Evolutionary conservation across 495 filamentous ascomycete genomes (phyloP), one percentile per base, ranked within the genome.

Genomic region (Podospora fimiseda): DNA sequence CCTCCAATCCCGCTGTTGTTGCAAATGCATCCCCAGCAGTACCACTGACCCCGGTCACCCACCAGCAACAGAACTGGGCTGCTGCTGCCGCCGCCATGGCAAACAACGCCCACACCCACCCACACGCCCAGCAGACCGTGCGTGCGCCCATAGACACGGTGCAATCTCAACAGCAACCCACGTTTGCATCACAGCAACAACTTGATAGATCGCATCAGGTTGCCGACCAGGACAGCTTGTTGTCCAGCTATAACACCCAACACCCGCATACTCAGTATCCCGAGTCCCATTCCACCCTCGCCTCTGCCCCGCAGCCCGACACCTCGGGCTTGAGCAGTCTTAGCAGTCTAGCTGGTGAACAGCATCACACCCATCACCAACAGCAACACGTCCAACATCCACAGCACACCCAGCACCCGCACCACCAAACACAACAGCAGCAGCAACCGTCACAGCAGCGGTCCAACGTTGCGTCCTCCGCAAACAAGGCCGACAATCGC

Each of bases 131-230:
- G 11, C 27, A 61, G 59, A 39, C 65, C 61, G 63, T 67, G 64
- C 66, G 63, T 44, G 57, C 48, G 27, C 55, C 46, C 48, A 50
- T 53, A 51, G 66, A 68, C 65, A 68, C 63, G 36, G 65, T 68
- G 57, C 50, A 42, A 11, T 15, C 51, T 11, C 63, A 60, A 43
- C 61, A 58, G 52, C 52, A 52, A 27, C 53, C 63, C 18, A 42
- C 55, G 27, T 66, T 65, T 43, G 53, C 61, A 15, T 61, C 66
- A 48, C 66, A 68, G 53, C 64, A 65, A 46, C 65, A 66, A 18
- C 62, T 65, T 19, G 41, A 50, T 36, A 44, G 60, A 56, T 58
- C 62, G 38, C 65, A 67, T 20, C 65, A 68, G 38, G 63, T 66
- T 47, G 58, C 63, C 37, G 61, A 63, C 14, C 13, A 60, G 14